These are phyloP conservation scores for Apiospora sp. DNA, from an alignment of 2,329 filamentous ascomycete genomes.

Conservation along the genomic window DNA sequence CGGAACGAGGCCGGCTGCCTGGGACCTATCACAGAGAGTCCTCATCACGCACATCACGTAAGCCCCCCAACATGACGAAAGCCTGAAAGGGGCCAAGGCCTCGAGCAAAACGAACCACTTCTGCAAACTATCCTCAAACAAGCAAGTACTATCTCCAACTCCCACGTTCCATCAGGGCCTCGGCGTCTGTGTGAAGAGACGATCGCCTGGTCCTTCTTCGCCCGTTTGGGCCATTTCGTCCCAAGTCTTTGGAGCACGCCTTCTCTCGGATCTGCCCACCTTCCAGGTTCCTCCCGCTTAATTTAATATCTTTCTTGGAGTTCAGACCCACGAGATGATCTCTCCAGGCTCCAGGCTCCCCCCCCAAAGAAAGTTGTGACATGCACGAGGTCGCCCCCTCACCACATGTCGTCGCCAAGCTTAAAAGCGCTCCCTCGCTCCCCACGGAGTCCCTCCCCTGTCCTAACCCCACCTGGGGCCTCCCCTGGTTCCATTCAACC, in stretches of 20 bases:
- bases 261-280: background rate
- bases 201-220: background rate
- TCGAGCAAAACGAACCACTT: background rate
- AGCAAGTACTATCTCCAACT: background rate
- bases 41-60: background rate
- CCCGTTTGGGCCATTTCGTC: background rate
- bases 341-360: background rate
- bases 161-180: background rate
- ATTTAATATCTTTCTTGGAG: background rate
- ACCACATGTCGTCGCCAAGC: background rate
- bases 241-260: background rate
- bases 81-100: background rate
- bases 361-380: background rate
- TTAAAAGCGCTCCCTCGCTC: background rate
- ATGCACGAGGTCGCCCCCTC: background rate
- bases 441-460: no score
- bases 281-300: background rate
- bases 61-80: background rate
- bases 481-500: background rate
- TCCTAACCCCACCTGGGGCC: no score
- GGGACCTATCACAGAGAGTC: background rate
- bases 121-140: background rate
- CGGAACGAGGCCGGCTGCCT: background rate
- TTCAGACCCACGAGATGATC: background rate
- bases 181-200: background rate